A percentile compares a stretch with the other conserved stretches of the same genome.
phyloP scores from a whole-genome alignment of 2,329 filamentous ascomycete species.

The Fusarium sp. region DNA sequence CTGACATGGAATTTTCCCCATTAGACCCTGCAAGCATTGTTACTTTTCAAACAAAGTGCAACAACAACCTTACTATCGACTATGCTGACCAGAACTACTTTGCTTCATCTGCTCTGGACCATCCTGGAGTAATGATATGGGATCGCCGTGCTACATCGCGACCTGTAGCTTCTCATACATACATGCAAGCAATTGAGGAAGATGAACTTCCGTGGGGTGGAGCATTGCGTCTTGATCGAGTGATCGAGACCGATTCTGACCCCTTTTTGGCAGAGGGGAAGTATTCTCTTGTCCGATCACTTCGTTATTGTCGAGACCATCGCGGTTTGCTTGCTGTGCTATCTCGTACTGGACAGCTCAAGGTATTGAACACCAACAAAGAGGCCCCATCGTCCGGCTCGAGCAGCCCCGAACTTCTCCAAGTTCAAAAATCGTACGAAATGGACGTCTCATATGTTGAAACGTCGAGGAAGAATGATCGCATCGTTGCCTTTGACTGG shows the following conservation, averaged over 20 bases:
- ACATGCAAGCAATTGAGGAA: constrained; percentile 68
- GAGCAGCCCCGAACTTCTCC: constrained; percentile 68
- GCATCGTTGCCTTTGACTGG: constrained; percentile 77
- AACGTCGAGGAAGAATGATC: constrained; percentile 63
- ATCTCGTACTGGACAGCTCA: constrained; percentile 71
- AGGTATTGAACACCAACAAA: constrained; percentile 68
- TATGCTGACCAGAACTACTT: constrained; percentile 86
- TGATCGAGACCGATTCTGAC: constrained; percentile 66
- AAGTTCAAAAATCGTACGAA: constrained; percentile 69
- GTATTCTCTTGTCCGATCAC: constrained; percentile 69
- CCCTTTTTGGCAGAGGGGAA: constrained; percentile 64
- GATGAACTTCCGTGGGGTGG: constrained; percentile 73
- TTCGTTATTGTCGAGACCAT: constrained; percentile 72
- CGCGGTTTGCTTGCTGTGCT: constrained; percentile 70
- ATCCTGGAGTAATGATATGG: constrained; percentile 81
- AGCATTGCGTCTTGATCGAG: constrained; percentile 66
- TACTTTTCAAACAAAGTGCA: constrained; percentile 73
- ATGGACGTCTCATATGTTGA: constrained; percentile 69
- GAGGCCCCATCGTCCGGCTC: constrained; percentile 60
- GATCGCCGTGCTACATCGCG: constrained; percentile 74
- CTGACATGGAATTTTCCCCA: background rate
- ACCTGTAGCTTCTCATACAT: constrained; percentile 63
- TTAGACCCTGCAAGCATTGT: constrained; percentile 62
- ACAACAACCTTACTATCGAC: constrained; percentile 81
- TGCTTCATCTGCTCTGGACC: constrained; percentile 80